Percentiles rank a stretch among this genome's conserved stretches.
Conservation (phyloP, 345 rosid species). For the Hypericum perforatum region DNA sequence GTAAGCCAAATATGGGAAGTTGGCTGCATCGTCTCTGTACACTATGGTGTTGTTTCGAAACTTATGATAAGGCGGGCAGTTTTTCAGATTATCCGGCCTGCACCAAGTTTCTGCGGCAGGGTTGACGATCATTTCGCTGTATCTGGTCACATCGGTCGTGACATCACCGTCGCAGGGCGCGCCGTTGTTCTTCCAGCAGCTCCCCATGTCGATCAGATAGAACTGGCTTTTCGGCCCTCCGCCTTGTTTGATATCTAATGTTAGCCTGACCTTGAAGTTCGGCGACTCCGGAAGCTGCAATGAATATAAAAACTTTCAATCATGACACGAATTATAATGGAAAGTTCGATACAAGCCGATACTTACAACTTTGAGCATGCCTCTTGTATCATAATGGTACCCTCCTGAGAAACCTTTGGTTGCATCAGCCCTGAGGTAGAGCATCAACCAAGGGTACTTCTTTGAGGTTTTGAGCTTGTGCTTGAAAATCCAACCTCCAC, state of each 20-base stretch:
- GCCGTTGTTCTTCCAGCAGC: slow-evolving; percentile 26
- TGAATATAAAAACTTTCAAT: slow-evolving; percentile 1
- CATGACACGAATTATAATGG: background rate
- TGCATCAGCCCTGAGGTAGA: slow-evolving; percentile 21
- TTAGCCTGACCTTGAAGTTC: slow-evolving; percentile 19
- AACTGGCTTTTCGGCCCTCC: slow-evolving; percentile 22
- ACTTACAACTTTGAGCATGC: slow-evolving; percentile 16
- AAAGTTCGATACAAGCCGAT: background rate
- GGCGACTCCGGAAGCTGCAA: slow-evolving; percentile 22
- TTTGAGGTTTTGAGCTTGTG: slow-evolving; percentile 14
- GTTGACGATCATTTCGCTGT: slow-evolving; percentile 24
- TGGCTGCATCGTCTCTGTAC: slow-evolving; percentile 15
- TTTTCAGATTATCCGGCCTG: slow-evolving; percentile 14
- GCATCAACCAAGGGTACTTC: slow-evolving; percentile 22
- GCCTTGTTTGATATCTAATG: slow-evolving; percentile 12
- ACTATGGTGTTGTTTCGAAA: slow-evolving; percentile 12
- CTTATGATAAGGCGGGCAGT: slow-evolving; percentile 24
- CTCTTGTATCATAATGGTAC: slow-evolving; percentile 18
- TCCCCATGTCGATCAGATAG: slow-evolving; percentile 21
- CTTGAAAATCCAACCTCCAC: slow-evolving; percentile 19
- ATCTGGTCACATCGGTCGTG: slow-evolving; percentile 22
- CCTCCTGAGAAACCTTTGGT: slow-evolving; percentile 20
- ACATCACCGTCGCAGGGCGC: slow-evolving; percentile 23
- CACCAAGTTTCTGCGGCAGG: slow-evolving; percentile 20
- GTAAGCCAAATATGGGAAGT: slow-evolving; percentile 20